These are phyloP conservation scores for Chlorella ohadii DNA, from an alignment of 139 green algal species.

Conservation along the genomic window DNA sequence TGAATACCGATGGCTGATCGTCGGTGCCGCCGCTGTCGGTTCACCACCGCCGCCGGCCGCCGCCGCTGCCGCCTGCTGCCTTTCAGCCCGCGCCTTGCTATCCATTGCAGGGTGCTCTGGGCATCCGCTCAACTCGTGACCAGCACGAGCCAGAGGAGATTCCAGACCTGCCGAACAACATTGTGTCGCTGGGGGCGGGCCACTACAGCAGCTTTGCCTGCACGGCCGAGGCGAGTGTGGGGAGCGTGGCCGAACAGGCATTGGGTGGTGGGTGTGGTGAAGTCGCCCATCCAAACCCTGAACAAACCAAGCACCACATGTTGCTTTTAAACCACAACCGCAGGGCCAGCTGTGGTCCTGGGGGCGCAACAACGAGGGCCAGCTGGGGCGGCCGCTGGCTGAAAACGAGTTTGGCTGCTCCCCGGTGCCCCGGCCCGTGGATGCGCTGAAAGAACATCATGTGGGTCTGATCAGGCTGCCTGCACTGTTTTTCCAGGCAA, in stretches of 20 bases:
- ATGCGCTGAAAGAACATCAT: background rate
- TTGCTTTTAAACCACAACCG: too few species aligned
- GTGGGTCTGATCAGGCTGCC: background rate
- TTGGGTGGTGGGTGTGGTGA: too few species aligned
- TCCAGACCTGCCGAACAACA: constrained; percentile 19
- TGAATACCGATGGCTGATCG: background rate
- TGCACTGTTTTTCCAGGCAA: too few species aligned
- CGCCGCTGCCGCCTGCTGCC: background rate
- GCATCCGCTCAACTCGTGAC: constrained; percentile 2
- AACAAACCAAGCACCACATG: too few species aligned
- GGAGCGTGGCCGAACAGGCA: background rate
- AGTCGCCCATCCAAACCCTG: too few species aligned
- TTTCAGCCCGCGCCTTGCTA: background rate
- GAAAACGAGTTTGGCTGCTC: constrained; percentile 16
- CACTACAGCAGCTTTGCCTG: constrained; percentile 46
- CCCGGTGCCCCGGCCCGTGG: background rate
- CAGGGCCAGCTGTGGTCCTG: constrained; percentile 13
- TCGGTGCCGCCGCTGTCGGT: background rate
- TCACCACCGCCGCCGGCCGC: background rate
- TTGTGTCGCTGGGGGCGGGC: constrained; percentile 41
- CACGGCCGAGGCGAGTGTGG: background rate
- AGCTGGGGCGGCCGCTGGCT: constrained; percentile 33
- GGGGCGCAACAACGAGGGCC: constrained; percentile 32
- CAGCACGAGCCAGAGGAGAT: constrained; percentile 39
- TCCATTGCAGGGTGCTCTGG: constrained; percentile 38